Percentiles rank a stretch among this genome's conserved stretches.
Evolutionary conservation across 495 filamentous ascomycete genomes (phyloP).

Genomic region (Penicillium nucicola): DNA sequence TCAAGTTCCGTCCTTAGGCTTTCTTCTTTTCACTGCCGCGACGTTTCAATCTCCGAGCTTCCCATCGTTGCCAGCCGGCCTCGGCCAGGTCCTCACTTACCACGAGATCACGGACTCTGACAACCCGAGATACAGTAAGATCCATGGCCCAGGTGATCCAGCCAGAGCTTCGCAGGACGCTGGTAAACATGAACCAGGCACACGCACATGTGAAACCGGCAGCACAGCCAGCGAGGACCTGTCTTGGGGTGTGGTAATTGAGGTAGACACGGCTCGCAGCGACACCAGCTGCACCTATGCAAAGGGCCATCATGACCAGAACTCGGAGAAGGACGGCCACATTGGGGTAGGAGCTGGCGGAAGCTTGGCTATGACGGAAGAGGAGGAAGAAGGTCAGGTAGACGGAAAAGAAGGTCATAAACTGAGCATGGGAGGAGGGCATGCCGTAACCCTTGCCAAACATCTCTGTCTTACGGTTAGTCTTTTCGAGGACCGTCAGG

Average conservation of each 20-base stretch:
- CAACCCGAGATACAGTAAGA: conserved; percentile 55
- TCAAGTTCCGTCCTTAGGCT: conserved; percentile 24
- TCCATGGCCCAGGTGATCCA: conserved; percentile 74
- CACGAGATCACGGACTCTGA: conserved; percentile 78
- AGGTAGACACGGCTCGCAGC: conserved; percentile 83
- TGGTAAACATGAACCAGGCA: conserved; percentile 74
- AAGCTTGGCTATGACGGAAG: conserved; percentile 65
- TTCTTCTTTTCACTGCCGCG: conserved; percentile 24
- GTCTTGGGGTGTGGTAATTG: conserved; percentile 85
- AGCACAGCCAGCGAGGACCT: conserved; percentile 75
- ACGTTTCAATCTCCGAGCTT: conserved; percentile 45
- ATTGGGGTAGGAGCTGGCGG: conserved; percentile 35
- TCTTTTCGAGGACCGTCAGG: no score
- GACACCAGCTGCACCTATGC: conserved; percentile 63
- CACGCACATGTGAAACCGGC: conserved; percentile 71
- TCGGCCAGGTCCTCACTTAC: conserved; percentile 87
- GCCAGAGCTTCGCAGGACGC: conserved; percentile 55
- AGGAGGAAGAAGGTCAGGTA: conserved; percentile 80
- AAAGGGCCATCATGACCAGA: conserved; percentile 52
- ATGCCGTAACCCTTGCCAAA: conserved; percentile 95
- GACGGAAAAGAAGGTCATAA: conserved; percentile 83
- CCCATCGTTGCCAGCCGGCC: conserved; percentile 92
- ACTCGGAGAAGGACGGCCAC: conserved; percentile 57
- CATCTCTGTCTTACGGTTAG: conserved; percentile 52
- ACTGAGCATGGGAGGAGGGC: conserved; percentile 98